Base-by-base conservation (phyloP, 2,329 filamentous ascomycete species). In the Trichoderma simmonsii region DNA sequence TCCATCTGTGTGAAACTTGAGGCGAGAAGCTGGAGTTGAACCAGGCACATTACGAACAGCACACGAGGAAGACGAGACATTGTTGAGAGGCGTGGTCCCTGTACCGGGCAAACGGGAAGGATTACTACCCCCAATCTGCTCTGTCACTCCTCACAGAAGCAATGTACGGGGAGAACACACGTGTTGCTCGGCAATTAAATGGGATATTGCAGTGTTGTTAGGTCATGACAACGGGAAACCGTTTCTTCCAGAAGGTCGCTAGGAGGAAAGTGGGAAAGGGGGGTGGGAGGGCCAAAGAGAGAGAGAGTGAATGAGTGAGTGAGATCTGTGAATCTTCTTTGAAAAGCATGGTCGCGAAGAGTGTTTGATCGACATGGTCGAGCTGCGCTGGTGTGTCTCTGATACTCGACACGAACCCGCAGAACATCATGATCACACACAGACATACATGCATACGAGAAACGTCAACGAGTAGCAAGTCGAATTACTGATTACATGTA, bases 201-300 rank as follows among this genome's bases (percentile, higher is more conserved):
- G 36, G 60, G 30, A 66, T 28, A 72, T 59, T 69, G 65, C 71
- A 65, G 64, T 63, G 28, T 59, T 66, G 48, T n/a, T 57, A 24
- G 54, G 12, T 43, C n/a, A 30, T 71, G 30, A 48, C 60, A 64
- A 64, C 39, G 34, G 39, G 60, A 34, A 43, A 43, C 36, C 14
- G 57, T 24, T 62, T 34, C 70, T 61, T 71, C 68, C 60, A 71
- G 68, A 68, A 66, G 64, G 18, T 43, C 21, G 26, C 12, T 54
- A 26, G 15, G 28, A 32, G 36, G 14, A 18, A 39, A 24, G 32
- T 14, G 7, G 36, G 15, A 4, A n/a, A 14, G 36, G 3, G 21
- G 2, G 21, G 34, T 12, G 6, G 32, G 21, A 21, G 48, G 48
- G n/a, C 39, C 18, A 15, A 1, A 51, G 18, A 51, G 64, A 26